Conservation (phyloP, 441 rosid genomes). For the Gossypium davidsonii region DNA sequence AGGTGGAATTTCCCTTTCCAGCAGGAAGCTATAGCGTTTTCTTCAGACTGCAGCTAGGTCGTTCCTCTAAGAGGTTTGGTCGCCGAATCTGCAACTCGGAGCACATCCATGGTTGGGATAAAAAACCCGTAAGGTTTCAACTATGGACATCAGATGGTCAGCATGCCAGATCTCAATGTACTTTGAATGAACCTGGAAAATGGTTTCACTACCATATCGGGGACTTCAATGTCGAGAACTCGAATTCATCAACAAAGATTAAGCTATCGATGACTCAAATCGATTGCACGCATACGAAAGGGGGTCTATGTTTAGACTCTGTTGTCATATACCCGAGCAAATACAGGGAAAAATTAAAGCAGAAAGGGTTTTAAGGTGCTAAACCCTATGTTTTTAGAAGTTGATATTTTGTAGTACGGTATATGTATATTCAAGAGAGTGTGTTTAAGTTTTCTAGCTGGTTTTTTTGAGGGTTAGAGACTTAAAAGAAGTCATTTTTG, state of each 20-base stretch:
- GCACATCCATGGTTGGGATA: constrained; percentile 87
- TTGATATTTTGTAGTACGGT: not conserved
- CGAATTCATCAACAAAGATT: constrained; percentile 34
- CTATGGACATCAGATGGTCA: constrained; percentile 84
- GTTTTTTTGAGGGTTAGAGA: not conserved
- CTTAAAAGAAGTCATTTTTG: not conserved
- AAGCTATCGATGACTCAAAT: constrained; percentile 80
- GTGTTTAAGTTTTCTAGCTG: not conserved
- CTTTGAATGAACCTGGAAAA: constrained; percentile 53
- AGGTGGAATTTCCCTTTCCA: constrained; percentile 81
- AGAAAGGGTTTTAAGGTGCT: constrained; percentile 26
- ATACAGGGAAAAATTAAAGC: constrained; percentile 42
- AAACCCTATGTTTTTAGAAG: constrained; percentile 13
- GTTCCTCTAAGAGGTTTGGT: constrained; percentile 50
- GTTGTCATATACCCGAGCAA: constrained; percentile 53
- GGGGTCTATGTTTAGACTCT: constrained; percentile 77
- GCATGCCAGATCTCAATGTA: constrained; percentile 54
- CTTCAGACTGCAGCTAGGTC: constrained; percentile 79
- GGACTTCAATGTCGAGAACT: constrained; percentile 47
- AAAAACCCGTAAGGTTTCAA: constrained; percentile 80
- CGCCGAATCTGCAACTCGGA: constrained; percentile 60
- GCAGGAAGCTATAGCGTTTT: constrained; percentile 68
- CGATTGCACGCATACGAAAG: constrained; percentile 91
- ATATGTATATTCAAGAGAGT: not conserved
- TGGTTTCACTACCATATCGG: constrained; percentile 78